Conservation (phyloP, 2,329 filamentous ascomycete genomes). For the Clarireedia homoeocarpa region DNA sequence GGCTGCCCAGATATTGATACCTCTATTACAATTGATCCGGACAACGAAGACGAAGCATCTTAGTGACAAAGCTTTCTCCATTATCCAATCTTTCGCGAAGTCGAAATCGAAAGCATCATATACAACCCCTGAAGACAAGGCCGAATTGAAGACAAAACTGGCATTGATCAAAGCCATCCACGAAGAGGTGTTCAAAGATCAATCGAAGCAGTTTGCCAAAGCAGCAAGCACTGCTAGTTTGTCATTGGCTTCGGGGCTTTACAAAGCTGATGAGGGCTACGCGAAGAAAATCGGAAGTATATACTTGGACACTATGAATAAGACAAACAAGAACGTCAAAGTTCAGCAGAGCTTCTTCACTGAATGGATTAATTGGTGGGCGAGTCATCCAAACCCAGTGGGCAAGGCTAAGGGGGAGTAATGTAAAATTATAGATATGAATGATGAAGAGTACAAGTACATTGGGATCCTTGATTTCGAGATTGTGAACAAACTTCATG, state of each 20-base stretch:
- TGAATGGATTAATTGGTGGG: constrained; percentile 70
- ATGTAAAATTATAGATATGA: not conserved
- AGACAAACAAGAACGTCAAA: constrained; percentile 50
- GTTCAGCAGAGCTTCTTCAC: constrained; percentile 59
- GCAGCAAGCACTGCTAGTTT: constrained; percentile 68
- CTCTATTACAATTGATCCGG: constrained; percentile 68
- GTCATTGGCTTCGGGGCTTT: constrained; percentile 55
- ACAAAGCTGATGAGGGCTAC: constrained; percentile 43
- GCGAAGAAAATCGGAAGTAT: constrained; percentile 50
- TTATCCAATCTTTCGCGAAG: constrained; percentile 66
- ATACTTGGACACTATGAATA: constrained; percentile 55
- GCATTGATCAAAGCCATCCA: constrained; percentile 61
- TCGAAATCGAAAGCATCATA: constrained; percentile 48
- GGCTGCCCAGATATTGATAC: constrained; percentile 62
- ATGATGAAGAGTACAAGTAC: not conserved
- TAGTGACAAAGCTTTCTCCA: constrained; percentile 61
- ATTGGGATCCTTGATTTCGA: not conserved
- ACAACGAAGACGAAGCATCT: constrained; percentile 72
- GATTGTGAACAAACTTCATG: not conserved
- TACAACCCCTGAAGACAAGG: constrained; percentile 36
- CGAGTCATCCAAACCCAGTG: constrained; percentile 34
- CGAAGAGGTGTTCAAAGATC: constrained; percentile 52
- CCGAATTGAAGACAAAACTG: constrained; percentile 33
- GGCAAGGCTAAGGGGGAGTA: not conserved
- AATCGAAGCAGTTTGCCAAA: constrained; percentile 62